Evolutionary conservation across 768 basidiomycete genomes (phyloP).

Genomic region (Podaxis carcinomalis): DNA sequence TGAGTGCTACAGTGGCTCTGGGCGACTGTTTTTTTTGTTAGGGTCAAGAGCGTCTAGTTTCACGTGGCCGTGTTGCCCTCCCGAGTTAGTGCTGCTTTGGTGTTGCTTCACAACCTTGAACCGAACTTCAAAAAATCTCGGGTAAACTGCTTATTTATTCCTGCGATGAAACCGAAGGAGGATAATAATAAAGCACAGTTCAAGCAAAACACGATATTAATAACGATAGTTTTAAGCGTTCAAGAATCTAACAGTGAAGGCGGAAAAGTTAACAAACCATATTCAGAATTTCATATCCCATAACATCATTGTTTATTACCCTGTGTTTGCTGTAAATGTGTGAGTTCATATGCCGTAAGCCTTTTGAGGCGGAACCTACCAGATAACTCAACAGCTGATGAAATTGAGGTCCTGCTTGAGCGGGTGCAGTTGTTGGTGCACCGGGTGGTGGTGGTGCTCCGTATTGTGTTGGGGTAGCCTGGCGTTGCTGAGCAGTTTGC

Average conservation of each 20-base stretch:
- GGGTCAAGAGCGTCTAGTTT: not conserved
- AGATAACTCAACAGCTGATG: constrained; percentile 70
- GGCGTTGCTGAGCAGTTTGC: constrained; percentile 49
- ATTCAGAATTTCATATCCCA: not conserved
- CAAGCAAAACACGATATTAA: constrained; percentile 5
- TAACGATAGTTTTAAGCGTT: constrained; percentile 8
- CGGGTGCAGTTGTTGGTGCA: constrained; percentile 33
- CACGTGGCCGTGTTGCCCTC: constrained; percentile 5
- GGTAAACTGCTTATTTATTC: not conserved
- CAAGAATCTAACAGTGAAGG: not conserved
- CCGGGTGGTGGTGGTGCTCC: constrained; percentile 35
- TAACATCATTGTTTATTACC: constrained; percentile 6
- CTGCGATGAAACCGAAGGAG: not conserved
- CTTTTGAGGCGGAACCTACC: constrained; percentile 31
- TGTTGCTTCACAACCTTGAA: not conserved
- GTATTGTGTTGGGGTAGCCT: constrained; percentile 33
- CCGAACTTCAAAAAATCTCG: not conserved
- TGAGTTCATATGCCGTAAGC: not conserved
- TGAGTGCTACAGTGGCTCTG: not conserved
- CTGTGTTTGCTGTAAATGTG: constrained; percentile 3
- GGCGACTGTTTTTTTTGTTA: not conserved
- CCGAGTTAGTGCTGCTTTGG: not conserved
- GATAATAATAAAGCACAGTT: not conserved
- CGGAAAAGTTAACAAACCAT: not conserved
- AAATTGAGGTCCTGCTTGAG: constrained; percentile 33